phyloP scores from a whole-genome alignment of 306 rosid genomes.

The Prinsepia uniflora region DNA sequence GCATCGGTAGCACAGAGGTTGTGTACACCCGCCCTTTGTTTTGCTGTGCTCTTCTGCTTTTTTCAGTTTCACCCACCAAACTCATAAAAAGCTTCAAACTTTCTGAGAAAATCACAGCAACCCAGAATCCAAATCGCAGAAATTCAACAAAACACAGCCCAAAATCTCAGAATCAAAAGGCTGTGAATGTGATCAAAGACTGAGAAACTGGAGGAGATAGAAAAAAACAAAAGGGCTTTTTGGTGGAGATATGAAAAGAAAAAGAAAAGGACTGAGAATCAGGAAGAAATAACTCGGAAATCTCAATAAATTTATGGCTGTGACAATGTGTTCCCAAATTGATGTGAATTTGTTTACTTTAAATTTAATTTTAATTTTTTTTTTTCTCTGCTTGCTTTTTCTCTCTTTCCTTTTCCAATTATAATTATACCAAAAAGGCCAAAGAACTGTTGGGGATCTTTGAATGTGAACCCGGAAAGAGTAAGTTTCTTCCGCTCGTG shows the following conservation, averaged over 20 bases:
- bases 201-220: conserved; percentile 9
- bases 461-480: conserved; percentile 51
- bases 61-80: conserved; percentile 47
- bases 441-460: conserved; percentile 37
- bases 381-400: conserved; percentile 1
- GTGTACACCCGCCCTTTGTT: conserved; percentile 16
- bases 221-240: conserved; percentile 8
- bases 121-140: conserved; percentile 20
- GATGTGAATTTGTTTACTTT: conserved; percentile 16
- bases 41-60: conserved; percentile 12
- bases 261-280: conserved; percentile 14
- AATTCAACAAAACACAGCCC: neutral
- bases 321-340: conserved; percentile 26
- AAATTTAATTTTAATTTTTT: neutral
- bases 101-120: conserved; percentile 22
- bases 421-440: neutral
- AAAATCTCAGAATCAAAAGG: neutral
- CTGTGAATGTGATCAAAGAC: conserved; percentile 23
- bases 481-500: conserved; percentile 62
- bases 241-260: neutral
- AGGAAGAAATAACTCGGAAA: conserved; percentile 25
- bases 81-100: conserved; percentile 33
- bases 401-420: conserved; percentile 8
- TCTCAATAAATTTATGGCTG: conserved; percentile 33
- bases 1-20: conserved; percentile 64